phyloP scores from a whole-genome alignment of 2,329 filamentous ascomycete genomes.

The Biscogniauxia sp. region DNA sequence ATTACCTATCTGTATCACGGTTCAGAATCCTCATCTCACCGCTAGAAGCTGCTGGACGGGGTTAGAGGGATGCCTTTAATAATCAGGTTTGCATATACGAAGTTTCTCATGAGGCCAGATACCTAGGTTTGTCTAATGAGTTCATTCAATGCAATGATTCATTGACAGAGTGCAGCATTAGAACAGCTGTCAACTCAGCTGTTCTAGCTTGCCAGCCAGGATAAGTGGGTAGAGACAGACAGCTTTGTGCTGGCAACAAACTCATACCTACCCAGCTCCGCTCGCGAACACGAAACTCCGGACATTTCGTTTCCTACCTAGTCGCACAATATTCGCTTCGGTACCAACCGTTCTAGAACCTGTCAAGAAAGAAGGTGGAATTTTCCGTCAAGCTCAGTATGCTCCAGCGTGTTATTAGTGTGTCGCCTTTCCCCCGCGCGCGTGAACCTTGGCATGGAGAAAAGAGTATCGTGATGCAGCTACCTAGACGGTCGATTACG shows the following conservation, averaged over 20 bases:
- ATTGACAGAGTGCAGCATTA: neutral
- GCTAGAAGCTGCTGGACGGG: neutral
- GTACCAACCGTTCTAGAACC: neutral
- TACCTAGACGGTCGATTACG: neutral
- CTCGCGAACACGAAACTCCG: neutral
- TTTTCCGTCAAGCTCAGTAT: neutral
- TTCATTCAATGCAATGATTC: neutral
- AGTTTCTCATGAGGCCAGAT: neutral
- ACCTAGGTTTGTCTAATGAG: neutral
- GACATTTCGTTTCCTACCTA: neutral
- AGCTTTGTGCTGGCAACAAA: neutral
- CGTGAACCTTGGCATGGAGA: neutral
- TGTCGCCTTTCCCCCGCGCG: neutral
- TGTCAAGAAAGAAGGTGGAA: neutral
- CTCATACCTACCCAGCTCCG: neutral
- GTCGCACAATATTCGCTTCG: neutral
- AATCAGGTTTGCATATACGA: neutral
- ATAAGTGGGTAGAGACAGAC: neutral
- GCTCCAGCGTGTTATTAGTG: neutral
- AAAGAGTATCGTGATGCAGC: neutral
- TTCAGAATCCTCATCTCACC: neutral
- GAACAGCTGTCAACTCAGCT: neutral
- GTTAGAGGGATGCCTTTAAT: neutral
- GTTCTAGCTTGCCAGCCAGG: neutral
- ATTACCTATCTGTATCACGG: neutral